A percentile compares a stretch with the other conserved stretches of the same genome.
phyloP scores from a whole-genome alignment of 1,139 yeast species.

The Yamadazyma kanchanaburiensis region DNA sequence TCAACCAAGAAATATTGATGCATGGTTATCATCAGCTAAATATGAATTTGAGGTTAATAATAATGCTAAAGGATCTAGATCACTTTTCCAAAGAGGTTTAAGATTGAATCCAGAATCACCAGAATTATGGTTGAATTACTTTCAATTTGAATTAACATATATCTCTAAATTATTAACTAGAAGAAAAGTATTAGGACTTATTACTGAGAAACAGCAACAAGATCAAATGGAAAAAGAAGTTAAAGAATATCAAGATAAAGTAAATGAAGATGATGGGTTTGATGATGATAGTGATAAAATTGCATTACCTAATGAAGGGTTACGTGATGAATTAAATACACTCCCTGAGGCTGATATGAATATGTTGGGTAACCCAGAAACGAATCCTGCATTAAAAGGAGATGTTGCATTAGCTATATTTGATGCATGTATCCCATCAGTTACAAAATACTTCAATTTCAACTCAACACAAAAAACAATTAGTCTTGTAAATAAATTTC shows the following conservation, averaged over 20 bases:
- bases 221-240: slow-evolving; percentile 46
- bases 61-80: slow-evolving; percentile 86
- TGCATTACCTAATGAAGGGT: slow-evolving; percentile 51
- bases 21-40: slow-evolving; percentile 95
- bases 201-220: slow-evolving; percentile 74
- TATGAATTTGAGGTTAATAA: slow-evolving; percentile 89
- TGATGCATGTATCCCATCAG: slow-evolving; percentile 61
- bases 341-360: slow-evolving; percentile 87
- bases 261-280: slow-evolving; percentile 21
- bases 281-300: slow-evolving; percentile 39
- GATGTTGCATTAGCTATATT: slow-evolving; percentile 82
- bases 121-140: slow-evolving; percentile 80
- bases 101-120: slow-evolving; percentile 76
- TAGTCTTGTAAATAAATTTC: slow-evolving; percentile 43
- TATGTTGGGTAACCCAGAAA: slow-evolving; percentile 79
- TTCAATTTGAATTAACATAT: slow-evolving; percentile 83
- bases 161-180: slow-evolving; percentile 80
- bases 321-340: slow-evolving; percentile 62
- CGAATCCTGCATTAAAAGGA: slow-evolving; percentile 88
- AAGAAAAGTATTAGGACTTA: slow-evolving; percentile 74
- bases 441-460: slow-evolving; percentile 28
- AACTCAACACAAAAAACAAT: slow-evolving; percentile 35
- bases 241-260: slow-evolving; percentile 23
- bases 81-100: slow-evolving; percentile 78
- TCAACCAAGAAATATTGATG: slow-evolving; percentile 87